A percentile compares a stretch with the other conserved stretches of the same genome.
Conservation (phyloP, 2,329 filamentous ascomycete genomes). For the Hirsutella rhossiliensis region DNA sequence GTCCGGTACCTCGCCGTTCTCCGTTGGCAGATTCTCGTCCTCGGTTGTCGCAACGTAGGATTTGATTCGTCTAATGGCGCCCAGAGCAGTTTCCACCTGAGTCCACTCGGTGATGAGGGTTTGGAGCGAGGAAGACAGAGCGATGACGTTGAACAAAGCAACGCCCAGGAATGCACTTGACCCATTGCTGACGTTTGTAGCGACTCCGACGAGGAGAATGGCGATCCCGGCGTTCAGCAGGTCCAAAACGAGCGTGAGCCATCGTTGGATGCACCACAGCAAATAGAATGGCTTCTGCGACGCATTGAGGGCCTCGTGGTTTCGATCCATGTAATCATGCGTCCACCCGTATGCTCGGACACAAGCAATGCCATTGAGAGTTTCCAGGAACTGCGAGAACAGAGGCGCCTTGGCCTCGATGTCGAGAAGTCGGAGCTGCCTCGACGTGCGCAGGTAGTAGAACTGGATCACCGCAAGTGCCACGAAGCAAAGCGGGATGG, state of each 20-base stretch:
- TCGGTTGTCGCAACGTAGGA: slow-evolving; percentile 11
- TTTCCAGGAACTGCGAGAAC: slow-evolving; percentile 16
- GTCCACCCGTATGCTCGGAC: slow-evolving; percentile 24
- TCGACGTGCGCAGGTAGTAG: slow-evolving; percentile 19
- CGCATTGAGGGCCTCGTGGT: slow-evolving; percentile 17
- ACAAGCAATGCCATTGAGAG: slow-evolving; percentile 10
- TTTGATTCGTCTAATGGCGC: slow-evolving; percentile 14
- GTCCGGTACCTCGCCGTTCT: slow-evolving; percentile 7
- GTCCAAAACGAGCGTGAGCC: slow-evolving; percentile 35
- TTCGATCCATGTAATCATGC: slow-evolving; percentile 8
- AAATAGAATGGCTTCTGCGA: slow-evolving; percentile 24
- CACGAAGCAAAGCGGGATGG: slow-evolving; percentile 25
- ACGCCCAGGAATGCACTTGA: slow-evolving; percentile 16
- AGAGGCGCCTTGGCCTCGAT: slow-evolving; percentile 18
- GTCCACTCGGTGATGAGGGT: slow-evolving; percentile 21
- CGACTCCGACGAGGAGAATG: slow-evolving; percentile 29
- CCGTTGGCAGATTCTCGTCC: slow-evolving; percentile 10
- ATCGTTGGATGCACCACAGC: slow-evolving; percentile 34
- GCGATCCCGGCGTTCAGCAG: slow-evolving; percentile 31
- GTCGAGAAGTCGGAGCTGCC: slow-evolving; percentile 17
- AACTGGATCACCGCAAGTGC: slow-evolving; percentile 14
- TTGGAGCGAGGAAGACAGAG: slow-evolving; percentile 15
- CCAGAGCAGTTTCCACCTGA: slow-evolving; percentile 14
- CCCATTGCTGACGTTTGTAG: slow-evolving; percentile 20
- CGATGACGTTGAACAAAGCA: slow-evolving; percentile 15